Conservation (phyloP, 768 basidiomycete genomes). For the Astraeus odoratus region DNA sequence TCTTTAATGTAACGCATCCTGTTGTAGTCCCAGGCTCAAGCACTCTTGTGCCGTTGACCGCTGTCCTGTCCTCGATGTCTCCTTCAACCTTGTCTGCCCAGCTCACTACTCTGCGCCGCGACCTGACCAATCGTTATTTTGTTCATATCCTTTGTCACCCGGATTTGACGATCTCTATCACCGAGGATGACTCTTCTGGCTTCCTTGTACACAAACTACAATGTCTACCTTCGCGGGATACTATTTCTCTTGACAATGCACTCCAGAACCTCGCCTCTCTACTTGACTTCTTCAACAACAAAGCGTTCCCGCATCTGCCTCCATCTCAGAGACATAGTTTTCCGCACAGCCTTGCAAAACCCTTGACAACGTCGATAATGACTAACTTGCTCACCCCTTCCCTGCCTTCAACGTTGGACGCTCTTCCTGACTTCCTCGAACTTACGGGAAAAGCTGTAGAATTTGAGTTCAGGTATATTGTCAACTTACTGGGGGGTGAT, state of each 20-base stretch:
- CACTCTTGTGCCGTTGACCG: conserved; percentile 42
- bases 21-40: conserved; percentile 51
- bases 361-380: conserved; percentile 54
- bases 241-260: conserved; percentile 27
- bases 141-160: conserved; percentile 52
- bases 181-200: conserved; percentile 27
- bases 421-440: conserved; percentile 55
- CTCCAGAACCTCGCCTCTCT: conserved; percentile 51
- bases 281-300: conserved; percentile 54
- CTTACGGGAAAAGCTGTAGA: conserved; percentile 50
- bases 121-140: conserved; percentile 53
- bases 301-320: conserved; percentile 55
- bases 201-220: conserved; percentile 40
- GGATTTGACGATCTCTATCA: conserved; percentile 32
- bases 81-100: conserved; percentile 46
- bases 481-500: conserved; percentile 43
- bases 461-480: conserved; percentile 57
- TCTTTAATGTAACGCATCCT: not conserved
- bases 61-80: conserved; percentile 55
- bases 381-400: conserved; percentile 59
- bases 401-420: conserved; percentile 59
- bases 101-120: conserved; percentile 57
- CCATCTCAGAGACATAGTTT: conserved; percentile 38
- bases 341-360: conserved; percentile 51
- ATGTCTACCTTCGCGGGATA: conserved; percentile 39